Conservation (phyloP, 1,284 basidiomycete genomes). For the Ganoderma sinense region DNA sequence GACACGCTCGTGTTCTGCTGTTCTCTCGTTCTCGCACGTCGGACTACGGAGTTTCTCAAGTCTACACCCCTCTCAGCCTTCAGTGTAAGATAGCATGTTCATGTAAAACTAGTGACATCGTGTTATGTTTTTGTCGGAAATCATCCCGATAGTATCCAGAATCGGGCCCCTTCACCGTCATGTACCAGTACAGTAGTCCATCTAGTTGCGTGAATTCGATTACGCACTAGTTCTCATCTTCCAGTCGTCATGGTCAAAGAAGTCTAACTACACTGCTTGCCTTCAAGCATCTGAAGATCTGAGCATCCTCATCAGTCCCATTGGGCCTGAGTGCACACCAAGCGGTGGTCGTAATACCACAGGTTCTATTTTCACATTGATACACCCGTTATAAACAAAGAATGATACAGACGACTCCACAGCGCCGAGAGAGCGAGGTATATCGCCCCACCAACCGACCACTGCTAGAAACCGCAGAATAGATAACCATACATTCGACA, state of each 20-base stretch:
- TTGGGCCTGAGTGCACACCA: background rate
- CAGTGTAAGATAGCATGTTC: background rate
- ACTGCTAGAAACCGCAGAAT: background rate
- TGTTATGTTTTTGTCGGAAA: background rate
- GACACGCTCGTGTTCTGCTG: background rate
- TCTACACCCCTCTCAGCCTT: background rate
- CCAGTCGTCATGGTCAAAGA: background rate
- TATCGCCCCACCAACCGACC: background rate
- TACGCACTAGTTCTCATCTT: background rate
- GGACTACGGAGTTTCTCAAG: background rate
- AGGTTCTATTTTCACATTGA: background rate
- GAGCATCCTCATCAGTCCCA: background rate
- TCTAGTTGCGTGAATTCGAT: too few species aligned
- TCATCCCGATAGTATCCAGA: background rate
- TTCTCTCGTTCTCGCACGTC: background rate
- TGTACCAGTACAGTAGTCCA: background rate
- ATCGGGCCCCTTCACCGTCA: background rate
- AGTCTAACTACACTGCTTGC: background rate
- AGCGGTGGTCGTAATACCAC: background rate
- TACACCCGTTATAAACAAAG: slow-evolving; percentile 1
- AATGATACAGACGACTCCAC: background rate
- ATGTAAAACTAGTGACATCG: background rate
- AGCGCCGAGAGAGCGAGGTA: background rate
- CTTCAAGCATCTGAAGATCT: background rate
- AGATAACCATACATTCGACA: slow-evolving; percentile 4